These are phyloP conservation scores for Aspergillus sp. DNA, from an alignment of 2,329 filamentous ascomycete genomes.

Conservation along the genomic window DNA sequence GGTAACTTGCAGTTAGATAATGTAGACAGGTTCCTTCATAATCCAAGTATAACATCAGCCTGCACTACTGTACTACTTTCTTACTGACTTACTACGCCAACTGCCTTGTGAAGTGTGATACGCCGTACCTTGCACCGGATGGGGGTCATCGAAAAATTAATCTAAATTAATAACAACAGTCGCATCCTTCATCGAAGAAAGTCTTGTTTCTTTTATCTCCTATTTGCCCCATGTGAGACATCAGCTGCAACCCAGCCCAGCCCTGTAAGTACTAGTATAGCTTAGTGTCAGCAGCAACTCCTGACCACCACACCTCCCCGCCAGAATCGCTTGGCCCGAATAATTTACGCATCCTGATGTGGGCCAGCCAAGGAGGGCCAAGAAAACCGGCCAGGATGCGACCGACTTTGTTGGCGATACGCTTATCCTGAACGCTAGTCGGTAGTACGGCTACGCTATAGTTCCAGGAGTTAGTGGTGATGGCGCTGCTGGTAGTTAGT, in stretches of 20 bases:
- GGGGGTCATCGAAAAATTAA: background rate
- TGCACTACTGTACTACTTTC: no score
- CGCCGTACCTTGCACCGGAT: no score
- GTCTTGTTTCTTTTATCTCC: slow-evolving; percentile 23
- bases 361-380: slow-evolving; percentile 26
- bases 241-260: slow-evolving; percentile 24
- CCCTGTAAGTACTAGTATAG: slow-evolving; percentile 9
- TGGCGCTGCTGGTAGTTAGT: no score
- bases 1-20: no score
- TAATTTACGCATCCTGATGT: slow-evolving; percentile 17
- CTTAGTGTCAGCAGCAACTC: slow-evolving; percentile 10
- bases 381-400: slow-evolving; percentile 26
- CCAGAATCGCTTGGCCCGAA: slow-evolving; percentile 7
- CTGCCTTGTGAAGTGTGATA: no score
- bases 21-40: no score
- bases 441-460: slow-evolving; percentile 18
- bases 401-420: slow-evolving; percentile 37
- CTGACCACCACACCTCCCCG: background rate
- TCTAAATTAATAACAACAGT: background rate
- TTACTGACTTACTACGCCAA: no score
- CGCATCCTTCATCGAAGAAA: background rate
- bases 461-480: background rate
- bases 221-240: slow-evolving; percentile 29
- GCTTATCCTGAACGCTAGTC: slow-evolving; percentile 28
- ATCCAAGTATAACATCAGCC: no score